Conservation (phyloP, 495 filamentous ascomycete genomes). For the Schizothecium vesticola region DNA sequence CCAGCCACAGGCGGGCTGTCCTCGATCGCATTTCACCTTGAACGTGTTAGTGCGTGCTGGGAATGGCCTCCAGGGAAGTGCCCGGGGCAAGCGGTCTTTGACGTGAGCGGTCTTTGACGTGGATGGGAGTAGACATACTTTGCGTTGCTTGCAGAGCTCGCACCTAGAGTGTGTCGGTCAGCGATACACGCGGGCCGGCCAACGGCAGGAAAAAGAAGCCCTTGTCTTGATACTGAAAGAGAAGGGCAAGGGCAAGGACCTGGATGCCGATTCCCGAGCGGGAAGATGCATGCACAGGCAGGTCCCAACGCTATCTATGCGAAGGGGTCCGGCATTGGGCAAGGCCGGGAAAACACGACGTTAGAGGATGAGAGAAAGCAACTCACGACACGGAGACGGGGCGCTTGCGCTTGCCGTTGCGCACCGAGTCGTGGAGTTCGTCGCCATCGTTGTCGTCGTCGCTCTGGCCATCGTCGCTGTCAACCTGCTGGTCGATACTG, state of each 20-base stretch:
- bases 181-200: background rate
- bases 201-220: background rate
- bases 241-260: background rate
- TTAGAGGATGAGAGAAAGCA: background rate
- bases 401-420: slow-evolving; percentile 47
- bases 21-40: slow-evolving; percentile 74
- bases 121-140: slow-evolving; percentile 42
- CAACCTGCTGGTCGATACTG: slow-evolving; percentile 16
- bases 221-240: background rate
- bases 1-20: slow-evolving; percentile 84
- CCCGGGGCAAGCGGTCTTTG: background rate
- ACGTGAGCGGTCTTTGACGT: background rate
- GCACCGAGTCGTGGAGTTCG: slow-evolving; percentile 35
- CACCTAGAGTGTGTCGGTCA: slow-evolving; percentile 44
- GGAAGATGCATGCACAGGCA: background rate
- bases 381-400: slow-evolving; percentile 56
- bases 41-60: background rate
- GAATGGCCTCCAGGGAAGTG: background rate
- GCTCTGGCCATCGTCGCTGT: slow-evolving; percentile 31
- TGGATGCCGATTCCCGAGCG: background rate
- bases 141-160: slow-evolving; percentile 78
- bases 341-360: background rate
- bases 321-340: background rate
- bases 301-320: background rate
- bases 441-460: slow-evolving; percentile 38